These are phyloP conservation scores for Phytophthora tentaculata DNA, from an alignment of 352 stramenopile genomes.

Conservation along the genomic window DNA sequence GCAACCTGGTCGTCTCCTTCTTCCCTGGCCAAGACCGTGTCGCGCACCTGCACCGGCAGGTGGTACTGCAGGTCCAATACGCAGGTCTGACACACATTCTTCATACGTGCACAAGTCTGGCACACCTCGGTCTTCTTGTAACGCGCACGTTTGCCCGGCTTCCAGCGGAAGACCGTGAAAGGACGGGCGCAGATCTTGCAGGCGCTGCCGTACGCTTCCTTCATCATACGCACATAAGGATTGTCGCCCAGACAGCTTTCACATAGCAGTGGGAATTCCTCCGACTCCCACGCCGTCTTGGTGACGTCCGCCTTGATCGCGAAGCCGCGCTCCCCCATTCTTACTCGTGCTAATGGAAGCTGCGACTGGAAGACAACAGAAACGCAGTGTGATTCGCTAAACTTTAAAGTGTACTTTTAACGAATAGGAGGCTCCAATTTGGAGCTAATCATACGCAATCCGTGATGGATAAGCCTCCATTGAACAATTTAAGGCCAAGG, in stretches of 20 bases:
- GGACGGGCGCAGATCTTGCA: constrained; percentile 99
- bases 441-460: constrained; percentile 8
- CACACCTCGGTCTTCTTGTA: constrained; percentile 99
- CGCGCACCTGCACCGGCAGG: constrained; percentile 94
- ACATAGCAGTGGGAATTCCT: constrained; percentile 98
- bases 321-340: constrained; percentile 86
- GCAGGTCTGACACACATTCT: constrained; percentile 99
- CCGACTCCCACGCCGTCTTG: constrained; percentile 91
- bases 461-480: constrained; percentile 18
- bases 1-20: constrained; percentile 42
- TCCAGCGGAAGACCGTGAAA: constrained; percentile 98
- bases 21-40: constrained; percentile 84
- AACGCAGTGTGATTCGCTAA: constrained; percentile 23
- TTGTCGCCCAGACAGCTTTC: constrained; percentile 99
- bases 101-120: constrained; percentile 97
- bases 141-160: constrained; percentile 96
- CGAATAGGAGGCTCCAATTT: no score
- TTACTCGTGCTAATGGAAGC: constrained; percentile 1
- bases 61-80: constrained; percentile 99
- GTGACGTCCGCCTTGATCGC: constrained; percentile 88
- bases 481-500: constrained; percentile 23
- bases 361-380: constrained; percentile 10
- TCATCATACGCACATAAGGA: constrained; percentile 99
- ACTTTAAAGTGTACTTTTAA: constrained; percentile 9
- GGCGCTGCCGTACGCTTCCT: constrained; percentile 94